Base-by-base conservation (phyloP, 495 filamentous ascomycete species). In the Hypoxylon fuscum region DNA sequence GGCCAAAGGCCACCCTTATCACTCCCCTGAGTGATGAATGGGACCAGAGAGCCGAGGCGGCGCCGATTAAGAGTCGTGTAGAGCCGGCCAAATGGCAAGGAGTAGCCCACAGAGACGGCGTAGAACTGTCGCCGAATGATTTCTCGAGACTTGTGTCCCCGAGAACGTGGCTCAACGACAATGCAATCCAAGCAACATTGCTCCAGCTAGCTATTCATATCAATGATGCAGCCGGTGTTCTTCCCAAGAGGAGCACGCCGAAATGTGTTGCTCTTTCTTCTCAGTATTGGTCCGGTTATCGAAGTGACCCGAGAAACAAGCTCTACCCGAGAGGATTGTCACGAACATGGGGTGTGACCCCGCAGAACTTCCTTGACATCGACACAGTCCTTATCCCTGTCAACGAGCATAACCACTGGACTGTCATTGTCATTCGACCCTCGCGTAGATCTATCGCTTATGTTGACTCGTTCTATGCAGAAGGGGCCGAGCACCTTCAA, bases 91-190 rank as follows among this genome's bases (percentile, higher is more conserved):
- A 66, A 40, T 66, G 63, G 63, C 57, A 45, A 49, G 57, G 40
- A 11, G 41, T 34, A 35, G 49, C 44, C 2, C 69, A 72, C 38
- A 38, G 55, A 29, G 78, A 83, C 15, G 88, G 87, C 5, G 81
- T 83, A 3, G 72, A 79, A 1, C 71, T 96, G 7, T 81, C 69
- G 15, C 74, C 78, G 3, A 79, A 79, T 46, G 90, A 94, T 62
- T 87, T 96, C 31, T 73, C 72, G 18, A 76, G 82, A 74, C 52
- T 93, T 47, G 74, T 88, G 14, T 72, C 73, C 11, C 52, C 72
- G 1, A 66, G 70, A 7, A 77, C 74, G 0, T 97, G 92, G 92
- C 76, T 97, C 0, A 95, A 96, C 64, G 92, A 96, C 71, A 88
- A 93, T 48, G 82, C 91, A 15, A 87, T 96, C 65, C 91, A 90